Evolutionary conservation across 1,284 basidiomycete species (phyloP), one percentile per base, ranked within the genome.

Genomic region (Kalmanozyma brasiliensis): DNA sequence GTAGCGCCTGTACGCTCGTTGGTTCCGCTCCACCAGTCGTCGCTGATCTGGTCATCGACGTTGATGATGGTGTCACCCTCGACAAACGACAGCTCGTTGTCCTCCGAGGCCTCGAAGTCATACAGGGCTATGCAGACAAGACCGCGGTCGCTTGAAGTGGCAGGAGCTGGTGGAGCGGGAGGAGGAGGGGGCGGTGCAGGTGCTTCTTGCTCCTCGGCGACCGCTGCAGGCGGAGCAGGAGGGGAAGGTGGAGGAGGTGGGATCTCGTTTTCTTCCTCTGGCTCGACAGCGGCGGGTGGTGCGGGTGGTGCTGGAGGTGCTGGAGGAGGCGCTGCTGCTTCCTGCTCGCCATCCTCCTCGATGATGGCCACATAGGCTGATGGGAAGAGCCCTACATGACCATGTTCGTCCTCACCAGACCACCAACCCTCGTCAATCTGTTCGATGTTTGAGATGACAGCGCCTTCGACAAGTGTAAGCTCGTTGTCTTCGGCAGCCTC

Each of bases 211-310:
- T 44, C 45, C 16, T 44, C 23, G 10, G 17, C 37, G 33, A 43
- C 63, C 3, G 56, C 52, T 17, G 61, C 49, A 16, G 66, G 63
- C 1, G 61, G 60, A 2, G 74, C 69, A 17, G 72, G 76, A 8
- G 72, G 75, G 1, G 77, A 71, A 6, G 80, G 76, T 2, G 81
- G 81, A 1, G 81, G 78, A 1, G 74, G 91, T 87, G 76, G 91
- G 58, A 26, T 46, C 13, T 41, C 53, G 22, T 59, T 58, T 20
- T 71, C 47, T 29, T 55, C 38, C 20, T 59, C 53, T 32, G 52
- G 20, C 29, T 56, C 49, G 4, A 63, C 48, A 3, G 52, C n/a
- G 14, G 59, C 49, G 8, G 62, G 52, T 17, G 62, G 57, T 16
- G 69, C 56, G 17, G 72, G 48, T 4, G 72, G 63, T 4, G 74